Evolutionary conservation across 306 rosid genomes (phyloP), one percentile per base, ranked within the genome.

Genomic region (Crotalaria pallida): DNA sequence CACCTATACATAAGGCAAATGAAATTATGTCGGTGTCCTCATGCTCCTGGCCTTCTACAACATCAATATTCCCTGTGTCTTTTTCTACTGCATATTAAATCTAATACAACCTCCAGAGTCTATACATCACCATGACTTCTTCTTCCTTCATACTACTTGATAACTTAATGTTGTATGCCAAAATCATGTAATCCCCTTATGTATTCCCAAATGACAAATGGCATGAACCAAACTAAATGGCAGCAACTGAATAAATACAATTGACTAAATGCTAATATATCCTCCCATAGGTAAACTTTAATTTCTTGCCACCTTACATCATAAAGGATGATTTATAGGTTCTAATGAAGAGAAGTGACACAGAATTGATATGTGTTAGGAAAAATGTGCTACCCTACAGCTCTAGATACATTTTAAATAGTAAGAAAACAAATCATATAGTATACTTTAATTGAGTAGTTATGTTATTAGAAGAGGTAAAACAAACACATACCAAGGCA

Each of bases 401-500:
- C 50, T 60, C n/a, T 16, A 11, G 26, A 53, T 21, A 55, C 33
- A 61, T 45, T 38, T 74, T 74, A 36, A 69, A 48, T 10, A 31
- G 50, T 3, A 57, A 64, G n/a, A 61, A 27, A 55, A 11, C 56
- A 61, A 72, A 65, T 53, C 2, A 50, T 12, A 71, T 66, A 58
- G 66, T 36, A 69, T 41, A 21, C 16, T 48, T 44, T 34, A 40
- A 51, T 31, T 12, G 41, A 33, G 7, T 31, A 81, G 31, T 45
- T 44, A 53, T 33, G 50, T 3, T 38, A 65, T 31, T 24, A 27
- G 34, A 57, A 72, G 79, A 60, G 75, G 74, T 71, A 2, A 77
- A 74, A 48, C 15, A 67, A 33, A 75, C 80, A 75, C 67, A 70
- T 83, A 92, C 98, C 98, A 11, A 92, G 98, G 81, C 98, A 92